Evolutionary conservation across 257 asterid genomes (phyloP).

Genomic region (Catharanthus roseus): DNA sequence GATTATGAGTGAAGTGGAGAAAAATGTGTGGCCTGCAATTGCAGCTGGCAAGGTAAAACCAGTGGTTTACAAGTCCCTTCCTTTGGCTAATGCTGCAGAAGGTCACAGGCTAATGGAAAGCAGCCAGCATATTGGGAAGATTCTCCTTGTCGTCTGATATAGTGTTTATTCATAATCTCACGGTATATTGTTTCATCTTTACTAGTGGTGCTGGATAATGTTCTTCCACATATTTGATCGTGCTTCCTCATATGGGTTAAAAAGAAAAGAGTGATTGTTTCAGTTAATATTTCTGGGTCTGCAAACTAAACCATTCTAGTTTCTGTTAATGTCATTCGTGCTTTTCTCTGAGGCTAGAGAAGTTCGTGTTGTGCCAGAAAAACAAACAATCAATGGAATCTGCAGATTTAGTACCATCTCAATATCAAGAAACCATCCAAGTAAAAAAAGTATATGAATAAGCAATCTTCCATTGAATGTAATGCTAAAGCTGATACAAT

Average conservation of each 20-base stretch:
- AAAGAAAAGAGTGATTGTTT: too few relatives aligned
- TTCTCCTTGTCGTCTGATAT: slow-evolving; percentile 43
- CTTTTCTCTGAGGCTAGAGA: not conserved
- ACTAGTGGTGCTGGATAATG: not conserved
- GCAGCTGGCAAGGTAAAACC: slow-evolving; percentile 76
- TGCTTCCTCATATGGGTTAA: too few relatives aligned
- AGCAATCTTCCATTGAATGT: too few relatives aligned
- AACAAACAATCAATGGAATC: too few relatives aligned
- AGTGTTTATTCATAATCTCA: not conserved
- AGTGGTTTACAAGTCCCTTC: slow-evolving; percentile 54
- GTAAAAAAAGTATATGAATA: too few relatives aligned
- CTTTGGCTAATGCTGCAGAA: slow-evolving; percentile 64
- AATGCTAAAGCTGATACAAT: too few relatives aligned
- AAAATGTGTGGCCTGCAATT: slow-evolving; percentile 87
- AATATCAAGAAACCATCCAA: too few relatives aligned
- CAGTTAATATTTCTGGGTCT: too few relatives aligned
- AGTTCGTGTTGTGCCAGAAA: not conserved
- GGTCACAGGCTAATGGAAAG: slow-evolving; percentile 81
- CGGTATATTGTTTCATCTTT: not conserved
- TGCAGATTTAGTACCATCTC: too few relatives aligned
- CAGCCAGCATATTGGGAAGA: slow-evolving; percentile 91
- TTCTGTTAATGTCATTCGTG: not conserved
- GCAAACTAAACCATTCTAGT: not conserved
- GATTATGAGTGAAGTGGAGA: slow-evolving; percentile 88
- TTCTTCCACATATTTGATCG: not conserved